A percentile compares a stretch with the other conserved stretches of the same genome.
These are phyloP conservation scores for Aspergillus chevalieri DNA, from an alignment of 2,329 filamentous ascomycete genomes.

Conservation along the genomic window DNA sequence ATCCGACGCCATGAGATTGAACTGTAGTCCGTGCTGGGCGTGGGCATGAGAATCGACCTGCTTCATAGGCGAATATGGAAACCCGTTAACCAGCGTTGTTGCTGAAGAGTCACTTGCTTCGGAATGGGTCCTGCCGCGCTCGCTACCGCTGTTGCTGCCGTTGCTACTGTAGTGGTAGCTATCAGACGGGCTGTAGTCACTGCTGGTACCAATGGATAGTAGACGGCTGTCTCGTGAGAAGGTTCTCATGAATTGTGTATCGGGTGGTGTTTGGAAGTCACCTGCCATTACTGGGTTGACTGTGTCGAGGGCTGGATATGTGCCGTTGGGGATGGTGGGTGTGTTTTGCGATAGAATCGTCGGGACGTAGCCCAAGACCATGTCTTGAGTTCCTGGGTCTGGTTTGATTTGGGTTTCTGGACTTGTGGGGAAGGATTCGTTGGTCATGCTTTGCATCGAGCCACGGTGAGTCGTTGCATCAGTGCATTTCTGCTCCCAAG, in stretches of 20 bases:
- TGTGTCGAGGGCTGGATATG: conserved; percentile 13
- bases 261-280: conserved; percentile 11
- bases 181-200: conserved; percentile 23
- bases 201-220: conserved; percentile 15
- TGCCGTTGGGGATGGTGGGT: conserved; percentile 3
- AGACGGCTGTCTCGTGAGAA: conserved; percentile 18
- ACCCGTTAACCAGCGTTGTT: conserved; percentile 34
- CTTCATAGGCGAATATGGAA: conserved; percentile 33
- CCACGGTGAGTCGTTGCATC: conserved; percentile 8
- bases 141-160: conserved; percentile 17
- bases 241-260: conserved; percentile 10
- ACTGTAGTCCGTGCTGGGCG: conserved; percentile 8
- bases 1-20: conserved; percentile 14
- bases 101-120: conserved; percentile 18
- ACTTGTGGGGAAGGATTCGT: conserved; percentile 15
- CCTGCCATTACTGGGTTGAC: conserved; percentile 12
- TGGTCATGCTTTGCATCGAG: conserved; percentile 15
- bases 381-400: conserved; percentile 20
- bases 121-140: conserved; percentile 25
- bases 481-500: conserved; percentile 12
- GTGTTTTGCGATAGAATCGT: conserved; percentile 12
- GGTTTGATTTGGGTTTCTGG: conserved; percentile 13
- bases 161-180: conserved; percentile 33
- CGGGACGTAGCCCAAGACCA: conserved; percentile 25
- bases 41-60: conserved; percentile 8